Percentiles rank a stretch among this genome's conserved stretches.
Conservation (phyloP, 257 asterid species). For the Solanum virginianum region DNA sequence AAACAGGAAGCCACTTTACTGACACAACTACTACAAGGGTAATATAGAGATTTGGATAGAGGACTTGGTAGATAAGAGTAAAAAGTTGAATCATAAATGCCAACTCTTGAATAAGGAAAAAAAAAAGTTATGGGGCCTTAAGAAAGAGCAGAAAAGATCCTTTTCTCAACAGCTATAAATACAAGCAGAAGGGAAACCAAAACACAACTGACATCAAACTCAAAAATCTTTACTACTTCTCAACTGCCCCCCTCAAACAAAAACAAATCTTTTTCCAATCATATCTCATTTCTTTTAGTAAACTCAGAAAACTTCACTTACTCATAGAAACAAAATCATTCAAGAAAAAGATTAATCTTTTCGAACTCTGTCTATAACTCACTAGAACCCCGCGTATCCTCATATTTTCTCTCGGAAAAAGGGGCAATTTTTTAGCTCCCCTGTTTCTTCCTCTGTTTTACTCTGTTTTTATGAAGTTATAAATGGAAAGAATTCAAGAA, state of each 20-base stretch:
- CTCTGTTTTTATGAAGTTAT: not conserved
- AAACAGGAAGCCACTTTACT: not conserved
- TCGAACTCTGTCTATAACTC: not conserved
- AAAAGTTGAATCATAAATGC: conserved; percentile 29
- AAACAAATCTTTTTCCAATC: not conserved
- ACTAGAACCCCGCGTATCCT: not conserved
- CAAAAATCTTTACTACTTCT: not conserved
- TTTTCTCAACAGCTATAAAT: conserved; percentile 42
- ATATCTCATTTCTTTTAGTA: not conserved
- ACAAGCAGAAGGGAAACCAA: conserved; percentile 2
- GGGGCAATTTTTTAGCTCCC: not conserved
- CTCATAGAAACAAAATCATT: not conserved
- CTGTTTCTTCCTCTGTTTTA: conserved; percentile 9
- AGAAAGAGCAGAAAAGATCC: not conserved
- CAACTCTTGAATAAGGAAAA: not conserved
- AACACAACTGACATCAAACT: not conserved
- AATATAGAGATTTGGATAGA: not conserved
- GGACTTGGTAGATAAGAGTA: not conserved
- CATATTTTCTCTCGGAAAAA: not conserved
- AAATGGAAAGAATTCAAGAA: conserved; percentile 33
- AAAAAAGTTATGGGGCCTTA: not conserved
- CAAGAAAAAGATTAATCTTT: not conserved
- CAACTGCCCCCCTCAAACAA: not conserved
- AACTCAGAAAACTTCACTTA: not conserved
- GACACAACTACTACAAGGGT: not conserved